phyloP scores from a whole-genome alignment of 225 moss, liverwort and hornwort species.

The Lunularia cruciata region DNA sequence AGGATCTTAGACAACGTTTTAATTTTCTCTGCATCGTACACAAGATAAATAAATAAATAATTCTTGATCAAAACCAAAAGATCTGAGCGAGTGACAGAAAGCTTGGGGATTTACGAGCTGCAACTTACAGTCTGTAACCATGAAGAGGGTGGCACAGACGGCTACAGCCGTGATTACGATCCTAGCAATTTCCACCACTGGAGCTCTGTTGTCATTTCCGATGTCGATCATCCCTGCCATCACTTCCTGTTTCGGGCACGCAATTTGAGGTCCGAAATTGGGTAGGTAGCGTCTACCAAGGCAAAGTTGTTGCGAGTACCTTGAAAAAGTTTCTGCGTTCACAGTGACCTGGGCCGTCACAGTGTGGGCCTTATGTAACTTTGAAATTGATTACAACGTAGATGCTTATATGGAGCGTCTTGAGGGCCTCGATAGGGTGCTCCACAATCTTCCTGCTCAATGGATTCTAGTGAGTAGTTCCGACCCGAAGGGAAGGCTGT shows the following conservation, averaged over 20 bases:
- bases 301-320: no score
- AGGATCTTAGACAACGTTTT: no score
- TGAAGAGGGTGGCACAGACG: slow-evolving; percentile 21
- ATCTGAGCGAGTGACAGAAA: no score
- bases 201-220: slow-evolving; percentile 5
- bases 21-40: no score
- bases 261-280: not conserved
- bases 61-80: no score
- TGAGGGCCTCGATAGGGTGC: not conserved
- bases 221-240: slow-evolving; percentile 7
- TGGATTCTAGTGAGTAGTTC: not conserved
- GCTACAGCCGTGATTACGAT: slow-evolving; percentile 17
- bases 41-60: no score
- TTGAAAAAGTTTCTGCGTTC: no score
- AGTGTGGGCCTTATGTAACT: no score
- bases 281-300: not conserved
- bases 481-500: slow-evolving; percentile 9
- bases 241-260: not conserved
- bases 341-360: no score
- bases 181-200: not conserved
- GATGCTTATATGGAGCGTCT: not conserved
- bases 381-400: not conserved
- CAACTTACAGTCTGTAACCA: slow-evolving; percentile 21
- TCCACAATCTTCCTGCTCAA: slow-evolving; percentile 18
- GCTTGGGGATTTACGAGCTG: not conserved